phyloP scores from a whole-genome alignment of 257 asterid genomes.

The Solanum etuberosum region DNA sequence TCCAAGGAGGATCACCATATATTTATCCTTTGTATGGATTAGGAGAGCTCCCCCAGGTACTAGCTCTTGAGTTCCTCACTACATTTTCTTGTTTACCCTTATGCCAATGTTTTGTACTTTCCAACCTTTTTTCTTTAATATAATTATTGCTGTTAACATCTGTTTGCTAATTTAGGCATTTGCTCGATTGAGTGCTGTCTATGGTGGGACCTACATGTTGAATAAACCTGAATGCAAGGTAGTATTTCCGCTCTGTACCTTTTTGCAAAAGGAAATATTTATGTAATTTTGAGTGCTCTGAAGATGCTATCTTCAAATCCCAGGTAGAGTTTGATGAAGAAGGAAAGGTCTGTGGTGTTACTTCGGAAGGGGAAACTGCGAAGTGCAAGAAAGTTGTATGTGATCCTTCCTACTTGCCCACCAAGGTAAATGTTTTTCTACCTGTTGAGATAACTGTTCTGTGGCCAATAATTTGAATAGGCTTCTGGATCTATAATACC shows the following conservation, averaged over 20 bases:
- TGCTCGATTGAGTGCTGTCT: slow-evolving; percentile 97
- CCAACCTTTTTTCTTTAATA: background rate
- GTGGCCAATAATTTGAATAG: background rate
- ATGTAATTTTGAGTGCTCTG: background rate
- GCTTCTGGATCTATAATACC: background rate
- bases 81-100: background rate
- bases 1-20: slow-evolving; percentile 97
- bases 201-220: slow-evolving; percentile 99
- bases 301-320: background rate
- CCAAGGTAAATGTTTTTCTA: slow-evolving; percentile 42
- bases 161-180: slow-evolving; percentile 47
- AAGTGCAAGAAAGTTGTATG: slow-evolving; percentile 91
- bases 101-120: background rate
- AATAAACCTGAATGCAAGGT: slow-evolving; percentile 95
- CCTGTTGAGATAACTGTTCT: background rate
- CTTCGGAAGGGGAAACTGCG: slow-evolving; percentile 97
- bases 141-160: background rate
- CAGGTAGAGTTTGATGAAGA: slow-evolving; percentile 88
- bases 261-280: background rate
- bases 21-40: slow-evolving; percentile 92
- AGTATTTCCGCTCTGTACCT: background rate
- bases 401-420: slow-evolving; percentile 84
- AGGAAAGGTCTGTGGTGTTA: slow-evolving; percentile 86
- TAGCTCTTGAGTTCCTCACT: background rate
- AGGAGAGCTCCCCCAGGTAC: slow-evolving; percentile 98